Base-by-base conservation (phyloP, 176 grass and related monocot genomes). In the Urochloa ruziziensis region DNA sequence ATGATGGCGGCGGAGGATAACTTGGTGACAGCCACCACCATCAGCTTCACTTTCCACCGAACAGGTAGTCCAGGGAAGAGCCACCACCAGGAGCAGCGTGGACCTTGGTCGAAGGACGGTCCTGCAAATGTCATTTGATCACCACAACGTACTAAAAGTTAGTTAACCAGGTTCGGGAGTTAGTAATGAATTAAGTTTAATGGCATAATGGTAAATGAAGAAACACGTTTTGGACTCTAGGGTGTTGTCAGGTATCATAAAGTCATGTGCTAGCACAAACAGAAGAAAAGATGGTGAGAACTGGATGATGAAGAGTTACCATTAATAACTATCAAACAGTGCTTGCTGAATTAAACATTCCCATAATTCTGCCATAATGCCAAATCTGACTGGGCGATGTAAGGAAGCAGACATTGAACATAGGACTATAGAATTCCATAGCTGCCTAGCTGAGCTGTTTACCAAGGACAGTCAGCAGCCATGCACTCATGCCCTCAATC, bases 101-200 rank as follows among this genome's bases (percentile, higher is more conserved):
- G 60, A 94, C 92, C 82, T 91, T 94, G 35, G 92, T 94, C 2
- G 89, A 94, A 68, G 92, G 92, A 12, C 92, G 92, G 2, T 89
- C 83, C 92, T 94, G 74, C 51, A 78, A 18, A 60, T 35, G 29
- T 19, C 39, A 32, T 56, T 73, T 42, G 10, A 27, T 27, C 30
- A 44, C 5, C 37, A 70, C 4, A 63, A 7, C 12, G 4, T 65
- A 52, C 11, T 2, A 73, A 63, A n/a, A 0, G 6, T 78, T 70
- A 70, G 54, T 71, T 14, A 75, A 17, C 13, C 33, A 6, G 10
- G 9, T 21, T 51, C 14, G 58, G 5, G 49, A 65, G 25, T 72
- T 42, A 11, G n/a, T 15, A 80, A 54, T 17, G 24, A 2, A n/a
- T 29, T 40, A 60, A 53, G 67, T 73, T 71, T 18, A 12, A 68